phyloP scores from a whole-genome alignment of 2,329 filamentous ascomycete genomes.

The Graphilbum sp. region DNA sequence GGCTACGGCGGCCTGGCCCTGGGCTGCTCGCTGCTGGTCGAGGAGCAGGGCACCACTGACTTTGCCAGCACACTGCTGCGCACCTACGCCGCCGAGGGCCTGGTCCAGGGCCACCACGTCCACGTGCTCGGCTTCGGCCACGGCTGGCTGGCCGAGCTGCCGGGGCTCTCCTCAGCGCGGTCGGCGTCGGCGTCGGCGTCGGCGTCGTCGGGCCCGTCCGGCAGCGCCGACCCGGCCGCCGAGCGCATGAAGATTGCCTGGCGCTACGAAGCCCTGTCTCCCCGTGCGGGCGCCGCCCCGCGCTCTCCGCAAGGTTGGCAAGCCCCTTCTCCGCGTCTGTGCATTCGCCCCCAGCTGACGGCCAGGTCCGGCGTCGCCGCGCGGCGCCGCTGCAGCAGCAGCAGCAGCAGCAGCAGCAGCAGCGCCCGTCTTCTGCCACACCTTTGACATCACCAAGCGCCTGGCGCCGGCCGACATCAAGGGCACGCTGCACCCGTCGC shows the following conservation, averaged over 20 bases:
- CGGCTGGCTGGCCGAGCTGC: conserved; percentile 68
- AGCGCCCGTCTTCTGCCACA: conserved; percentile 55
- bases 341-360: too few relatives aligned
- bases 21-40: conserved; percentile 64
- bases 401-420: too few relatives aligned
- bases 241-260: conserved; percentile 98
- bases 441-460: conserved; percentile 54
- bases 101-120: conserved; percentile 78
- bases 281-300: background rate
- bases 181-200: too few relatives aligned
- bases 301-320: background rate
- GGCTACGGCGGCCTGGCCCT: conserved; percentile 75
- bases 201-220: too few relatives aligned
- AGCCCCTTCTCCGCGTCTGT: too few relatives aligned
- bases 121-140: conserved; percentile 72
- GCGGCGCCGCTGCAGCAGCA: background rate
- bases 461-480: conserved; percentile 32
- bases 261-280: conserved; percentile 70
- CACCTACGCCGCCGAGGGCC: conserved; percentile 85
- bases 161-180: conserved; percentile 40
- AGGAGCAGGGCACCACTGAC: conserved; percentile 86
- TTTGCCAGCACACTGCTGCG: conserved; percentile 71
- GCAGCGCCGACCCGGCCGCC: conserved; percentile 24
- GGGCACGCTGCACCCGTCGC: conserved; percentile 33
- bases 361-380: too few relatives aligned